phyloP scores from a whole-genome alignment of 768 basidiomycete species.

The Leccinum barrowsii region DNA sequence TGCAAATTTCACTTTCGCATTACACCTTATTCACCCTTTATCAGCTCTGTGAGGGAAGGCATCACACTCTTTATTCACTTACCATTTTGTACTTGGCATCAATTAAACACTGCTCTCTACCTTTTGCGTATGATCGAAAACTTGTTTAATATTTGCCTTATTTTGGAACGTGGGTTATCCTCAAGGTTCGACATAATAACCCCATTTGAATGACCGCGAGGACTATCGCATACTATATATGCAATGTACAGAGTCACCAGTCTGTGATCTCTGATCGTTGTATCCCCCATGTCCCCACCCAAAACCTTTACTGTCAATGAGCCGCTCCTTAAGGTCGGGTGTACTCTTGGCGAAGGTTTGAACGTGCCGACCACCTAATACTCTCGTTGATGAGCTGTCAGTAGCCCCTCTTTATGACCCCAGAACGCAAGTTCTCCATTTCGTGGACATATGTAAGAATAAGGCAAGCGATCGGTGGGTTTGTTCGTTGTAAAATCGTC shows the following conservation, averaged over 20 bases:
- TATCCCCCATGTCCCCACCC: constrained; percentile 8
- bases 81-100: constrained; percentile 19
- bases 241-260: not conserved
- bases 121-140: not conserved
- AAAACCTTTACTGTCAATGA: constrained; percentile 23
- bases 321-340: constrained; percentile 52
- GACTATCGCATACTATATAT: constrained; percentile 9
- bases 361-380: not conserved
- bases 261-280: not conserved
- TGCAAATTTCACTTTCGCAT: constrained; percentile 17
- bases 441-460: constrained; percentile 54
- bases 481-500: not conserved
- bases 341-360: constrained; percentile 62
- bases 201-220: constrained; percentile 5
- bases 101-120: constrained; percentile 13
- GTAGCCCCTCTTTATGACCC: constrained; percentile 64
- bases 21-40: constrained; percentile 12
- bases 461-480: constrained; percentile 6
- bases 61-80: constrained; percentile 8
- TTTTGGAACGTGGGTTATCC: constrained; percentile 3
- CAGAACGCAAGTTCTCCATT: constrained; percentile 51
- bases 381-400: not conserved
- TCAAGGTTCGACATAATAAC: constrained; percentile 5
- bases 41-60: constrained; percentile 44
- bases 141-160: not conserved